A percentile compares a stretch with the other conserved stretches of the same genome.
phyloP scores from a whole-genome alignment of 345 rosid species.

The Salix exigua region DNA sequence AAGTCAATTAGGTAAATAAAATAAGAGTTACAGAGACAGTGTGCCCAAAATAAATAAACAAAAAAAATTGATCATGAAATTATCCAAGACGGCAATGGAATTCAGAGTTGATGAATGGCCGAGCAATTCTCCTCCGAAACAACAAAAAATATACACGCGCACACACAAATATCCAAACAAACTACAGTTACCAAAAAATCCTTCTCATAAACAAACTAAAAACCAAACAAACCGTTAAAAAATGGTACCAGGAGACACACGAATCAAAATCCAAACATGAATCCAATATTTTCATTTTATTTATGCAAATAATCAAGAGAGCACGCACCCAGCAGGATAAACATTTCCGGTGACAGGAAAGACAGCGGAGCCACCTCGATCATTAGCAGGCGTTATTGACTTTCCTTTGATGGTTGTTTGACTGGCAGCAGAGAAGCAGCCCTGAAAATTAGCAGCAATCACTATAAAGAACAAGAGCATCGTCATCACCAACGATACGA shows the following conservation, averaged over 20 bases:
- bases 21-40: not conserved
- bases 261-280: not conserved
- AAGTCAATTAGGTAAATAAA: not conserved
- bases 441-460: conserved; percentile 16
- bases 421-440: conserved; percentile 28
- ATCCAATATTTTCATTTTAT: not conserved
- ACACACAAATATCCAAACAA: not conserved
- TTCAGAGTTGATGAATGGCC: not conserved
- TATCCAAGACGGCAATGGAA: not conserved
- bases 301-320: not conserved
- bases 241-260: not conserved
- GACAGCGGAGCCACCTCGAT: conserved; percentile 43
- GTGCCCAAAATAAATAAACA: too few species aligned
- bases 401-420: conserved; percentile 19
- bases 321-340: conserved; percentile 95
- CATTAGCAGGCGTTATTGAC: conserved; percentile 14
- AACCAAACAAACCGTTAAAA: not conserved
- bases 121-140: not conserved
- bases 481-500: not conserved
- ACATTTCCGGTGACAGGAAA: conserved; percentile 73
- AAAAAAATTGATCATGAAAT: not conserved
- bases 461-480: conserved; percentile 6
- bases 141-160: not conserved
- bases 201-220: not conserved
- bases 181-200: not conserved